These are phyloP conservation scores for Colletotrichum eleusines DNA, from an alignment of 2,329 filamentous ascomycete genomes.

Conservation along the genomic window DNA sequence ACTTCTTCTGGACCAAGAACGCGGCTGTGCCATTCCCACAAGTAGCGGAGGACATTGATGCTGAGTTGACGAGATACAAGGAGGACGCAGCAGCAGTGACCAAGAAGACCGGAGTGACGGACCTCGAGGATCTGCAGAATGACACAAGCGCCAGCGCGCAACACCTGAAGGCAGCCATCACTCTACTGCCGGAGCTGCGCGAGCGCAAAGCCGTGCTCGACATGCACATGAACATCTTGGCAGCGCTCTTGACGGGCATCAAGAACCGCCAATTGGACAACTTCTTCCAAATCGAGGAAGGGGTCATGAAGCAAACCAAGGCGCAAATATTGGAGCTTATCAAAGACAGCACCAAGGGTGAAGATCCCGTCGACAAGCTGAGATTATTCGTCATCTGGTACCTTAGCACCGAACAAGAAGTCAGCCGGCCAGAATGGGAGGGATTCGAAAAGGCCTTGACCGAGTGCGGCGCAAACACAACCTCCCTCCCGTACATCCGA, in stretches of 20 bases:
- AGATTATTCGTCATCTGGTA: constrained; percentile 98
- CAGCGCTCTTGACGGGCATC: constrained; percentile 70
- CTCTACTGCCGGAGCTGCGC: constrained; percentile 87
- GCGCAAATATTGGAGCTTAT: constrained; percentile 89
- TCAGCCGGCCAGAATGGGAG: constrained; percentile 84
- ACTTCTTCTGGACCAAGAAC: constrained; percentile 98
- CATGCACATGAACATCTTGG: constrained; percentile 97
- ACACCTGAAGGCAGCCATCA: constrained; percentile 96
- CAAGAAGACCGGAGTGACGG: constrained; percentile 92
- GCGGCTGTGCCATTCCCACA: constrained; percentile 92
- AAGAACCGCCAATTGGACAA: constrained; percentile 96
- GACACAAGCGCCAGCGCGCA: constrained; percentile 91
- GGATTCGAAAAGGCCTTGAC: constrained; percentile 88
- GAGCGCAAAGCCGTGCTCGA: constrained; percentile 94
- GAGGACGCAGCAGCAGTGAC: constrained; percentile 95
- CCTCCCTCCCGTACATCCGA: constrained; percentile 85
- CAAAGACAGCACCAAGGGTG: constrained; percentile 84
- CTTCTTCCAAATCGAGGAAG: constrained; percentile 95
- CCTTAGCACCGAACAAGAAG: constrained; percentile 90
- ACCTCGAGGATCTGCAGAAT: constrained; percentile 91
- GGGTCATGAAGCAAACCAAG: constrained; percentile 90
- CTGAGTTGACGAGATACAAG: constrained; percentile 93
- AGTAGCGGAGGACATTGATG: constrained; percentile 95
- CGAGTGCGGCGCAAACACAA: constrained; percentile 79
- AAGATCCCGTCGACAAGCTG: constrained; percentile 87